Base-by-base conservation (phyloP, 768 basidiomycete species). In the Russula virescens region DNA sequence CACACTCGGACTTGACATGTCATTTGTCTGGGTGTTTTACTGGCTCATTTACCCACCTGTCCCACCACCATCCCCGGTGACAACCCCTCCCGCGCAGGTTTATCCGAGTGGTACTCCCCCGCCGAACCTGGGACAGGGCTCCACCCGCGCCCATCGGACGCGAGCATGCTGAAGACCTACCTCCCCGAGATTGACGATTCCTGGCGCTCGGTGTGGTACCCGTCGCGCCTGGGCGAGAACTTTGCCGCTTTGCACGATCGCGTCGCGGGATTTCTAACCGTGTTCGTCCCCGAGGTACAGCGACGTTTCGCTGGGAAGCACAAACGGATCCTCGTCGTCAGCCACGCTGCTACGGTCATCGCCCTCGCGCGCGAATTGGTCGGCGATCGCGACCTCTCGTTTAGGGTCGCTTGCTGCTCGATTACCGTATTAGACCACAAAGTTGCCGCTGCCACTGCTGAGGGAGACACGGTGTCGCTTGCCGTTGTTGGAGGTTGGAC, bases 91-190 rank as follows among this genome's bases (percentile, higher is more conserved):
- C n/a, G n/a, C 45, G 9, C 64, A 89, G 87, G 87, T 11, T 71
- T 91, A 9, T 80, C 83, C 3, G 89, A 91, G 73, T 93, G 91
- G 91, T 90, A 85, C 72, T 87, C 86, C 3, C 88, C 86, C 31
- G 88, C 84, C 38, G 71, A 72, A 3, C 82, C 84, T 0, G 80
- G 83, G 34, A 83, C 87, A 2, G 86, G 89, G 35, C 77, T 92
- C 9, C 88, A 91, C 67, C 91, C 91, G 3, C 85, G 89, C 3
- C 89, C 91, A 1, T 78, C 77, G 14, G 73, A 78, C 7, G 85
- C 89, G 21, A 53, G 75, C 2, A 77, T 76, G 14, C 78, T 93
- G n/a, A 74, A 74, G 16, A 52, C 73, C 1, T 80, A 81, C 75
- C 84, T 88, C 71, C 76, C 82, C 25, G 77, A 73, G 55, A 84